Evolutionary conservation across 257 asterid genomes (phyloP).

Genomic region (Plantago elongata): DNA sequence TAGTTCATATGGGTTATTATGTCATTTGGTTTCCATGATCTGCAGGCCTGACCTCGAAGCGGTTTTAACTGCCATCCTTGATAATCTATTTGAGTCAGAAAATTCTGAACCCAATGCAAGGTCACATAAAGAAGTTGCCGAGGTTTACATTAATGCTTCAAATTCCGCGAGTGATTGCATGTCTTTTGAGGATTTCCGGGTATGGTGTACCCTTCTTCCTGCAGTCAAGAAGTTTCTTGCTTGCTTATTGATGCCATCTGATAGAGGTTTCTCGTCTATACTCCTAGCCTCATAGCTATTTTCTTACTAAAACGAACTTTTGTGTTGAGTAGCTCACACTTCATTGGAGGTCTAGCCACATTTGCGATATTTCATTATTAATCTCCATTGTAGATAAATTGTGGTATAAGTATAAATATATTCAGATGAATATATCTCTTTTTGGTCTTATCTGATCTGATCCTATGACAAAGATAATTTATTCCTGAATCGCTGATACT

Average conservation of each 20-base stretch:
- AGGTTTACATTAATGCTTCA: constrained; percentile 49
- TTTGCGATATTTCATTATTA: not conserved
- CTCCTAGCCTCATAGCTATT: constrained; percentile 8
- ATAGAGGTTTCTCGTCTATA: constrained; percentile 50
- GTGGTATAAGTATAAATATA: no score
- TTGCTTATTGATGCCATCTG: constrained; percentile 55
- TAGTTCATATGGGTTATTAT: constrained; percentile 6
- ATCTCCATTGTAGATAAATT: not conserved
- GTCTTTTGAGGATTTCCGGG: constrained; percentile 70
- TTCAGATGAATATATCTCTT: no score
- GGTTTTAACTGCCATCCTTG: constrained; percentile 58
- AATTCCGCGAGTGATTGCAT: constrained; percentile 40
- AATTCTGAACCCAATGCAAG: constrained; percentile 39
- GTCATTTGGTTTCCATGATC: constrained; percentile 11
- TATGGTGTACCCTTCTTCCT: constrained; percentile 79
- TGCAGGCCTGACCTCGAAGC: constrained; percentile 79
- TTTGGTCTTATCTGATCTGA: no score
- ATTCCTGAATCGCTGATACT: no score
- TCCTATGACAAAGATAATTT: no score
- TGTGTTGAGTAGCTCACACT: not conserved
- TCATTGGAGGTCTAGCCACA: not conserved
- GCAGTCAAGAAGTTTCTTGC: constrained; percentile 76
- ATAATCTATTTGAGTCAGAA: constrained; percentile 40
- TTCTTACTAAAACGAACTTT: not conserved
- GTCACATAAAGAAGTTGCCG: constrained; percentile 35